Evolutionary conservation across 1,139 yeast species (phyloP), one percentile per base, ranked within the genome.

Genomic region (Kodamaea ohmeri): DNA sequence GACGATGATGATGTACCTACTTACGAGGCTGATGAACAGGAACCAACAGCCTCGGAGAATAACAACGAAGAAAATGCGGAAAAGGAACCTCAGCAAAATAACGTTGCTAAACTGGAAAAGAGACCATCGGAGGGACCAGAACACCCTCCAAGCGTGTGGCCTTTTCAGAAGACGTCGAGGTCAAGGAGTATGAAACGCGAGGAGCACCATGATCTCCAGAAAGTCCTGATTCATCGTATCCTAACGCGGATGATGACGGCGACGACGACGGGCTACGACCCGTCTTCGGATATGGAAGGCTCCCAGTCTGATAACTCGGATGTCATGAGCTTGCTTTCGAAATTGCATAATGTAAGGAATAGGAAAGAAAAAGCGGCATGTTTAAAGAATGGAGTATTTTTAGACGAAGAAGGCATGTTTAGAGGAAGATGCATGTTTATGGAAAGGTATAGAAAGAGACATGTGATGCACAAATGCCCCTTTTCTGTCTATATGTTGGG

Each of bases 131-230:
- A 47, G 25, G 43, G 58, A 1, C 54, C 61, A 9, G 61, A 63
- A 3, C 65, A 2, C 49, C 63, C 2, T 44, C 53, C 6, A 71
- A 70, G 41, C 48, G 66, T 16, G 76, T 71, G 7, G 75, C 76
- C 12, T 71, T 71, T 44, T 63, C 73, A 0, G 74, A 70, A 37
- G 67, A 68, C 38, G 57, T 71, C n/a, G 70, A 69, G 45, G 62
- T 71, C 16, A 68, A 70, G 44, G 76, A 71, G 44, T 70, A 55
- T 39, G 69, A 65, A 11, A 29, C 49, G 64, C 12, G 74, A 68
- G 38, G 71, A 65, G 31, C 55, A 56, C 25, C 16, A 19, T 5
- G 33, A 28, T 4, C 18, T 13, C 11, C 7, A 5, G 6, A 11
- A 26, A 18, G 8, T 6, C 9, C 22, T 20, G 22, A 9, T 20